Evolutionary conservation across 192 early-diverging fungal species (phyloP), one percentile per base, ranked within the genome.

Genomic region (Mortierella antarctica): DNA sequence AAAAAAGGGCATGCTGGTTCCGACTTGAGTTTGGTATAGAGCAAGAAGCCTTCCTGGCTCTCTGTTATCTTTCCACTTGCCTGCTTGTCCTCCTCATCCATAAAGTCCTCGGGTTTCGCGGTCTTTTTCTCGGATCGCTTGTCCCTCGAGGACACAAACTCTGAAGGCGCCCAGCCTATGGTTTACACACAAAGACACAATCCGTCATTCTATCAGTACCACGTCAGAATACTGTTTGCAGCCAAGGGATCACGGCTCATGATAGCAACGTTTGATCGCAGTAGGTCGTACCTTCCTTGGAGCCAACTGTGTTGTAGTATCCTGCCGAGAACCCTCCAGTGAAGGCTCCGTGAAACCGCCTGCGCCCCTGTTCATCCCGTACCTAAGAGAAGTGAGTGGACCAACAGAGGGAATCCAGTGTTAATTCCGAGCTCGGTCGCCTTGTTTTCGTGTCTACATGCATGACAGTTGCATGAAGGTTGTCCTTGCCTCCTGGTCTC

Each of bases 31-130:
- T 31, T 31, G 31, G 1, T 31, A 31, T 31, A 31, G 31, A 2
- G 31, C 31, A 57, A n/a, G 3, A 31, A 64, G 42, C 8, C 7
- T 17, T 54, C 45, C 31, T 23, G 46, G 31, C 21, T 58, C 10
- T 46, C 48, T 11, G 18, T 20, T 59, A 7, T 21, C 45, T 56
- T 40, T 65, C 15, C 17, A 57, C 61, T 48, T 83, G 88, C 95
- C 66, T 89, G 91, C 20, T 94, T 67, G 67, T 99, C 98, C 70
- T 99, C 96, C 7, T 97, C 95, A 83, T 99, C 98, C 98, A 99
- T 99, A 67, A 91, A 98, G 70, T 99, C 97, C 67, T 97, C 93
- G 23, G 92, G 91, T 14, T 79, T 82, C 62, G 71, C 61, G 53
- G 48, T 61, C n/a, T 72, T 85, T 48, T 63, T 71, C 55, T 90